Evolutionary conservation across 2,329 filamentous ascomycete species (phyloP), one percentile per base, ranked within the genome.

Genomic region (Aphanocladium album): DNA sequence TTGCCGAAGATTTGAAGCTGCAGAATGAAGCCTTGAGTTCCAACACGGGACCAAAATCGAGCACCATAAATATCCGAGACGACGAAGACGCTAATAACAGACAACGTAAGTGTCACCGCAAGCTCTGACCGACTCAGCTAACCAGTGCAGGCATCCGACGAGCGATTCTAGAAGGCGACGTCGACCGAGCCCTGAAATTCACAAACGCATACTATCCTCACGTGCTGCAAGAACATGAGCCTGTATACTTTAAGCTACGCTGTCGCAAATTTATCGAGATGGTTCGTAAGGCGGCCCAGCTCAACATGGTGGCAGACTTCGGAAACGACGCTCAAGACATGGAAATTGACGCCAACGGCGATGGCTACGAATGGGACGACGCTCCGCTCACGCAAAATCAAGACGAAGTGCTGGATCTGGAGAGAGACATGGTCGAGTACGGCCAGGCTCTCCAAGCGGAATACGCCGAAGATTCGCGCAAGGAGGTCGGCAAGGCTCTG

Each of bases 181-280:
- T 99, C 62, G 95, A 98, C 73, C 86, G 83, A 66, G 93, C 93
- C 0, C 80, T 98, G n/a, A 89, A 92, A 72, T 83, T 88, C 67
- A 96, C 90, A 3, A 85, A 87, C 54, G 79, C 81, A 14, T 90
- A 87, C 69, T 99, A 97, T 68, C 89, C 91, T 5, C 81, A 83
- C 25, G 91, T 98, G 1, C 81, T 99, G 19, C 81, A 85, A 51
- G 84, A 90, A 23, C 91, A 96, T 69, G 86, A 90, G 59, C 86
- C 91, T 58, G 91, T 97, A 17, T 87, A 93, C 71, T 98, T 99
- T 75, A 89, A 88, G 61, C 79, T 99, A 53, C 86, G 89, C 66
- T 97, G 93, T 71, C 87, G 92, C 62, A 96, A 95, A 71, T 97
- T 98, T 72, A 88, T 98, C 63, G 95, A 99, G 73, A 93, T 99